These are phyloP conservation scores for Chaetomiaceae sp. DNA, from an alignment of 2,329 filamentous ascomycete species.

Conservation along the genomic window DNA sequence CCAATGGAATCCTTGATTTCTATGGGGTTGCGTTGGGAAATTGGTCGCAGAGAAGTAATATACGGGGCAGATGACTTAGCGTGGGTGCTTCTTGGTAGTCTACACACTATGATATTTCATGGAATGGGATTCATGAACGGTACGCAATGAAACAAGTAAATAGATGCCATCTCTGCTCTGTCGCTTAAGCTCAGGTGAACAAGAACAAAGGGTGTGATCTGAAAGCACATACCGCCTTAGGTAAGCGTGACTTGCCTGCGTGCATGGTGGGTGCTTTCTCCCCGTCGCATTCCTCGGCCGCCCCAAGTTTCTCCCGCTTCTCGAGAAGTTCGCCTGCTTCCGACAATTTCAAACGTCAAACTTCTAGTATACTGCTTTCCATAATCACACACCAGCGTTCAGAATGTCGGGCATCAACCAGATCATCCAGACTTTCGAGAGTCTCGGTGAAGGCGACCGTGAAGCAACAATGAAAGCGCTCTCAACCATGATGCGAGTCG, in stretches of 20 bases:
- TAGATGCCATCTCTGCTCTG: no score
- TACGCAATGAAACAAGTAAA: no score
- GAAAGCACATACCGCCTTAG: not conserved
- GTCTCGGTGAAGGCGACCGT: slow-evolving; percentile 10
- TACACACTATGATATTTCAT: no score
- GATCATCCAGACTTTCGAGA: slow-evolving; percentile 15
- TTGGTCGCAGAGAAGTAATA: not conserved
- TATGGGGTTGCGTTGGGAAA: not conserved
- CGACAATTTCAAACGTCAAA: not conserved
- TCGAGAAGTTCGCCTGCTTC: not conserved
- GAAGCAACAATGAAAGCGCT: slow-evolving; percentile 2
- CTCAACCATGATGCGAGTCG: slow-evolving; percentile 5
- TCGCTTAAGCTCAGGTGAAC: not conserved
- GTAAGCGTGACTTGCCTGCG: slow-evolving; percentile 1
- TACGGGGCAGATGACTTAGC: no score
- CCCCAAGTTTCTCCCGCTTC: not conserved
- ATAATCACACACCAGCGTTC: not conserved
- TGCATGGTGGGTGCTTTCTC: not conserved
- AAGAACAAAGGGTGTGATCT: not conserved
- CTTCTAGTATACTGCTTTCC: not conserved
- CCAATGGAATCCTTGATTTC: not conserved
- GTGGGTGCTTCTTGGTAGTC: no score
- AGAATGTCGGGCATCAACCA: slow-evolving; percentile 14
- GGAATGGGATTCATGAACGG: no score
- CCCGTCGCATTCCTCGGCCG: not conserved